Evolutionary conservation across 768 basidiomycete species (phyloP).

Genomic region (Collybiopsis confluens): DNA sequence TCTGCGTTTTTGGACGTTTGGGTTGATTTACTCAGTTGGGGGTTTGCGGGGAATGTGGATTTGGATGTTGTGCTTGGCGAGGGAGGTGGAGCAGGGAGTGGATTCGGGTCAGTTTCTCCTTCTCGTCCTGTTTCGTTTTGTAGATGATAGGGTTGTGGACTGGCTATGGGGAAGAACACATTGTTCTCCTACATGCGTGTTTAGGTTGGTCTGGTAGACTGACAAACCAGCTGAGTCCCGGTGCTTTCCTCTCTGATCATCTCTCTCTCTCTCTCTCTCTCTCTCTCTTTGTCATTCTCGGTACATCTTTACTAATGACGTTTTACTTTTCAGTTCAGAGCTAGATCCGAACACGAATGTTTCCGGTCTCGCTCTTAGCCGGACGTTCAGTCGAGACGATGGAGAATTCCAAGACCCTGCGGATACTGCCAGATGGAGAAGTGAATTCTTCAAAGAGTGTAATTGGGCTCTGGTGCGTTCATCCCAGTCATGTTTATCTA

Average conservation of each 20-base stretch:
- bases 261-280: too few relatives aligned
- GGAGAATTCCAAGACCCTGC: background rate
- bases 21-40: constrained; percentile 64
- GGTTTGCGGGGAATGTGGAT: background rate
- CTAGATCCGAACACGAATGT: background rate
- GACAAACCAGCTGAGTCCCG: too few relatives aligned
- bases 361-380: background rate
- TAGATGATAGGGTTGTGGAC: too few relatives aligned
- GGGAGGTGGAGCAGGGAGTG: background rate
- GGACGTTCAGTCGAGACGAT: background rate
- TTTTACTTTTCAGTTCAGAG: background rate
- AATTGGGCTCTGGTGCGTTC: constrained; percentile 85
- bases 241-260: too few relatives aligned
- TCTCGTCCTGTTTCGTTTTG: background rate
- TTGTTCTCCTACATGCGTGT: too few relatives aligned
- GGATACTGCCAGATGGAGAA: background rate
- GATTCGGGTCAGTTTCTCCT: background rate
- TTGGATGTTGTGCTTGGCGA: background rate
- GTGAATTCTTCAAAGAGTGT: constrained; percentile 29
- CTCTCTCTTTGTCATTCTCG: too few relatives aligned
- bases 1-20: constrained; percentile 88
- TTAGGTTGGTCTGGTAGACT: too few relatives aligned
- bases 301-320: too few relatives aligned
- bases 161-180: too few relatives aligned
- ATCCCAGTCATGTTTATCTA: background rate